These are phyloP conservation scores for Dendrostoma leiphaemia DNA, from an alignment of 2,329 filamentous ascomycete genomes.

Conservation along the genomic window DNA sequence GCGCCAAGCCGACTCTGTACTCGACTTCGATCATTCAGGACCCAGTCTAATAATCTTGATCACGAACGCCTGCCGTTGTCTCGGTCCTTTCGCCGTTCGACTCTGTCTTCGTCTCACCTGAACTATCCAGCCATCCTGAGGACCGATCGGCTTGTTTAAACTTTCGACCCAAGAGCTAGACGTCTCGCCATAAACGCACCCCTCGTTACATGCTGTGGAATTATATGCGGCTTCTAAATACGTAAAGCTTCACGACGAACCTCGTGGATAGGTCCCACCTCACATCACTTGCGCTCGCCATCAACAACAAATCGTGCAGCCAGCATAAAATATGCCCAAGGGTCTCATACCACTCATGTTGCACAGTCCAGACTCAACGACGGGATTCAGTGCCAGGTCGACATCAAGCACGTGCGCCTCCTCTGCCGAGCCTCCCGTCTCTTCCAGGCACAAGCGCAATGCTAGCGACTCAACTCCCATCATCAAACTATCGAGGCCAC, in stretches of 20 bases:
- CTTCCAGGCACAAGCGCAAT: conserved; percentile 12
- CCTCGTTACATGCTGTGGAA: too few relatives aligned
- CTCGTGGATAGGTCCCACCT: too few relatives aligned
- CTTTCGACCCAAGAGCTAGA: too few relatives aligned
- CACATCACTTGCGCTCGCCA: neutral
- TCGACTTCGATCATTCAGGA: neutral
- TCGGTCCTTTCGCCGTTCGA: neutral
- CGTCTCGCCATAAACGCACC: too few relatives aligned
- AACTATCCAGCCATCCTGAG: neutral
- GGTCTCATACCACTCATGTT: conserved; percentile 19
- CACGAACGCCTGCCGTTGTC: neutral
- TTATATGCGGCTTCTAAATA: too few relatives aligned
- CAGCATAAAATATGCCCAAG: conserved; percentile 11
- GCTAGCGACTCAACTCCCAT: conserved; percentile 17
- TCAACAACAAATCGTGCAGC: neutral
- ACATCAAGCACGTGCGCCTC: conserved; percentile 2
- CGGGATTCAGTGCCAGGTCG: conserved; percentile 35
- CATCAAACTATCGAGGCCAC: conserved; percentile 29
- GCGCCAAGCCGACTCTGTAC: too few relatives aligned
- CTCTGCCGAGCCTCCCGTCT: neutral
- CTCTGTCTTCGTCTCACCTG: neutral
- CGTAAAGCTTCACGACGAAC: too few relatives aligned
- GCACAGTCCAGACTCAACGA: conserved; percentile 17
- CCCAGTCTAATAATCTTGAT: neutral
- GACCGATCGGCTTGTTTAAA: too few relatives aligned